Conservation (phyloP, 2,329 filamentous ascomycete genomes). For the Bipolaris victoriae region DNA sequence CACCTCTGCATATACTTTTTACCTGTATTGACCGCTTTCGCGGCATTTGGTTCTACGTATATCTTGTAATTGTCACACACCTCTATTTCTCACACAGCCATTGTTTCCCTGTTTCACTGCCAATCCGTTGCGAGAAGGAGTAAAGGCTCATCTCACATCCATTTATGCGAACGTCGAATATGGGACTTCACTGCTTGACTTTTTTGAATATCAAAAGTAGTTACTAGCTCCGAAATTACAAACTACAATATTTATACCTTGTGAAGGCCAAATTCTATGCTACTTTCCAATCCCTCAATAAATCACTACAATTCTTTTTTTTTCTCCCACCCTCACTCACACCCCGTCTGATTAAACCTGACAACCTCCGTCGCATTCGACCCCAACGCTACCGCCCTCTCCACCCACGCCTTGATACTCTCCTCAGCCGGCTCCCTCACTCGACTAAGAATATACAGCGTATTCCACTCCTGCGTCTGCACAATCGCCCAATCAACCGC, state of each 20-base stretch:
- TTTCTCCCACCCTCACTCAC: slow-evolving; percentile 1
- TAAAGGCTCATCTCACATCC: neutral
- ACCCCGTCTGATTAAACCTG: slow-evolving; percentile 30
- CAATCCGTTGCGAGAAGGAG: too few relatives aligned
- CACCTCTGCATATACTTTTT: too few relatives aligned
- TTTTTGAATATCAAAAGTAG: too few relatives aligned
- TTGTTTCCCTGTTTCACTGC: neutral
- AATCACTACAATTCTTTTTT: too few relatives aligned
- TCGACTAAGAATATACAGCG: slow-evolving; percentile 37
- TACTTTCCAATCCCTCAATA: too few relatives aligned
- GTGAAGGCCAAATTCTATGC: too few relatives aligned
- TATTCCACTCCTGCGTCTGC: slow-evolving; percentile 38
- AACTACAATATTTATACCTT: too few relatives aligned
- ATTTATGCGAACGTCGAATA: neutral
- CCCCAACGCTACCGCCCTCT: slow-evolving; percentile 18
- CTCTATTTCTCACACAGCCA: too few relatives aligned
- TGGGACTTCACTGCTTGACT: neutral
- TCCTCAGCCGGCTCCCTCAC: slow-evolving; percentile 27
- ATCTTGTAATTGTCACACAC: too few relatives aligned
- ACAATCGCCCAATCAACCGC: slow-evolving; percentile 37
- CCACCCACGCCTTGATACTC: slow-evolving; percentile 29
- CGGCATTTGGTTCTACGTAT: too few relatives aligned
- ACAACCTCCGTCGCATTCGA: slow-evolving; percentile 24
- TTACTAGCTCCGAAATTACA: too few relatives aligned
- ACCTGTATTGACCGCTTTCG: too few relatives aligned